These are phyloP conservation scores for Hanseniaspora clermontiae DNA, from an alignment of 805 yeast species.

Conservation along the genomic window DNA sequence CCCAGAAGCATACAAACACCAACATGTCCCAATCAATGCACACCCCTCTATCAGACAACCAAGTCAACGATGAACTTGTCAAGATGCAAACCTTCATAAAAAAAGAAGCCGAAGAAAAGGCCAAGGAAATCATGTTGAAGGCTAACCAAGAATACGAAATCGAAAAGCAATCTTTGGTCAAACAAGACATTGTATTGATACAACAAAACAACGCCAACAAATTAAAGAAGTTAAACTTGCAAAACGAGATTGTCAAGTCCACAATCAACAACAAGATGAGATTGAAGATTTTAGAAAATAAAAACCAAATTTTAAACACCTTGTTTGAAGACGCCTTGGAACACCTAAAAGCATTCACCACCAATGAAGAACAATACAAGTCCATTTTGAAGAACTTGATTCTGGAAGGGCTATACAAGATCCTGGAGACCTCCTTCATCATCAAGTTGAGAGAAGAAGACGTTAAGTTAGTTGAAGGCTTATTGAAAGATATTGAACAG, in stretches of 20 bases:
- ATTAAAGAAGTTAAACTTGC: conserved; percentile 79
- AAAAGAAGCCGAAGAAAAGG: conserved; percentile 98
- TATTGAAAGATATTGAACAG: conserved; percentile 44
- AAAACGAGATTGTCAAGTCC: conserved; percentile 91
- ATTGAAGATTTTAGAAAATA: conserved; percentile 74
- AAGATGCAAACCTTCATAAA: conserved; percentile 98
- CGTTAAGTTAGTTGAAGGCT: conserved; percentile 29
- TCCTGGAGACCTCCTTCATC: conserved; percentile 57
- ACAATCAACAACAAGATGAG: conserved; percentile 92
- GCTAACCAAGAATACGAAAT: conserved; percentile 98
- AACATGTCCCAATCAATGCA: not conserved
- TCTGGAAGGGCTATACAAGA: conserved; percentile 58
- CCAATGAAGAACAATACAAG: conserved; percentile 49
- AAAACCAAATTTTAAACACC: conserved; percentile 64
- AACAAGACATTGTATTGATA: conserved; percentile 80
- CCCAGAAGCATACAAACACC: not conserved
- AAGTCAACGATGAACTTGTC: conserved; percentile 90
- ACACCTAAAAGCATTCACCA: conserved; percentile 42
- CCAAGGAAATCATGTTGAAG: conserved; percentile 86
- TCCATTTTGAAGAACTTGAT: conserved; percentile 63
- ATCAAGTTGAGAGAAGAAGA: conserved; percentile 42
- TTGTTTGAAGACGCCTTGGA: conserved; percentile 59
- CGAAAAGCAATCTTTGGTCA: conserved; percentile 88
- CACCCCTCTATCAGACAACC: conserved; percentile 22
- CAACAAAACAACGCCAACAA: conserved; percentile 69